phyloP scores from a whole-genome alignment of 164 flowering plant genomes.

The Vitis amurensis region DNA sequence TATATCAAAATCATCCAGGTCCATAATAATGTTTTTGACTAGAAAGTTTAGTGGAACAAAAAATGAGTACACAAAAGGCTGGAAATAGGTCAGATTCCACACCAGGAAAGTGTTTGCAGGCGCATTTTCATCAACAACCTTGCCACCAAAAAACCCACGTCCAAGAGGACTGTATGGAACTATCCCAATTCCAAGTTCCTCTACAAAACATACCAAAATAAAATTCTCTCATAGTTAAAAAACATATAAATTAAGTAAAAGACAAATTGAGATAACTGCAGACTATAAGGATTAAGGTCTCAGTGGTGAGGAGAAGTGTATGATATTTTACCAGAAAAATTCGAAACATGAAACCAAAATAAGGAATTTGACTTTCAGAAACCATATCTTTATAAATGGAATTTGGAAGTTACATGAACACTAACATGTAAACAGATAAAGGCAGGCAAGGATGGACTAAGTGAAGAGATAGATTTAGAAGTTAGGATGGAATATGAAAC shows the following conservation, averaged over 20 bases:
- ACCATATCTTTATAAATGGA: no score
- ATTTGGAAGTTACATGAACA: no score
- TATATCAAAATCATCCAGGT: no score
- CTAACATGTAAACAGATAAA: not conserved
- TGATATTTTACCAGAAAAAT: no score
- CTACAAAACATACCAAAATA: not conserved
- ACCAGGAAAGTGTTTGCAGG: conserved; percentile 19
- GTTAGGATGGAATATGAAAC: not conserved
- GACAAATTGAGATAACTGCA: no score
- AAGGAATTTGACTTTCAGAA: no score
- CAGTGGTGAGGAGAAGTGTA: no score
- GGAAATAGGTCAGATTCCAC: not conserved
- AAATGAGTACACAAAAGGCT: not conserved
- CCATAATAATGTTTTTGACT: not conserved
- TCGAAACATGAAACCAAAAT: no score
- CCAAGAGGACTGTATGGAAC: conserved; percentile 47
- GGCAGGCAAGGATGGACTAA: not conserved
- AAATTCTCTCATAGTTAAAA: not conserved
- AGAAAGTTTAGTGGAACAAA: not conserved
- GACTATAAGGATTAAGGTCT: no score
- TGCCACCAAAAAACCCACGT: conserved; percentile 39
- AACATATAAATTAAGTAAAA: not conserved
- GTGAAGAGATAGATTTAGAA: not conserved
- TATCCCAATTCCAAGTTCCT: not conserved
- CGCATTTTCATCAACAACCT: conserved; percentile 1